phyloP scores from a whole-genome alignment of 2,329 filamentous ascomycete genomes.

The Bipolaris bicolor region DNA sequence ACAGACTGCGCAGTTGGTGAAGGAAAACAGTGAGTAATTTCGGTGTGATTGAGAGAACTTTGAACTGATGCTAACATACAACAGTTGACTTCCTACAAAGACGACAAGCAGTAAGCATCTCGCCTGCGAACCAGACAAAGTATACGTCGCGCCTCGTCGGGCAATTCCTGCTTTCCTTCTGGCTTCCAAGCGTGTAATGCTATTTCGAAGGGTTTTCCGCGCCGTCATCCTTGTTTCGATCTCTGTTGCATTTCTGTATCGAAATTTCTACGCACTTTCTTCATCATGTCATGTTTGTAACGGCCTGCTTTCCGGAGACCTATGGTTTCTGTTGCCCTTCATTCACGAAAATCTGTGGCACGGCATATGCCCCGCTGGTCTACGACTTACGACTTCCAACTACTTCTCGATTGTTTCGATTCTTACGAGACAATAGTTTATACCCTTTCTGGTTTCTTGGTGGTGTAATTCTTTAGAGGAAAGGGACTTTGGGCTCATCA shows the following conservation, averaged over 20 bases:
- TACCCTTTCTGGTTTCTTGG: conserved; percentile 9
- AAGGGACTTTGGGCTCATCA: background rate
- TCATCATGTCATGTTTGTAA: background rate
- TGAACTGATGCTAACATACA: conserved; percentile 3
- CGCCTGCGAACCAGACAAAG: conserved; percentile 45
- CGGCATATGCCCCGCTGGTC: background rate
- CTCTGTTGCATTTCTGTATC: background rate
- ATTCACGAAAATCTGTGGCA: conserved; percentile 2
- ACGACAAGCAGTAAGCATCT: conserved; percentile 49
- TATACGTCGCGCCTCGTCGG: conserved; percentile 54
- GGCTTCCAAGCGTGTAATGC: conserved; percentile 30
- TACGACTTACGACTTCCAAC: conserved; percentile 4
- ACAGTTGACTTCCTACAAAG: conserved; percentile 49
- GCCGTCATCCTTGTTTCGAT: background rate
- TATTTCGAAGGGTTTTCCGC: background rate
- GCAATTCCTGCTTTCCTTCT: conserved; percentile 50
- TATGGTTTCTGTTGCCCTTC: background rate
- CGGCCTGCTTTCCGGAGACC: background rate
- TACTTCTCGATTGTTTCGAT: background rate
- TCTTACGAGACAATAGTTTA: background rate
- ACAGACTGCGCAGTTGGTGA: conserved; percentile 48
- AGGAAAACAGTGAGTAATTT: conserved; percentile 51
- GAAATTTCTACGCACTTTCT: background rate
- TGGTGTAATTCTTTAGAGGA: background rate
- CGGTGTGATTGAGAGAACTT: background rate